Base-by-base conservation (phyloP, 2,329 filamentous ascomycete genomes). In the Penicillium sp. region DNA sequence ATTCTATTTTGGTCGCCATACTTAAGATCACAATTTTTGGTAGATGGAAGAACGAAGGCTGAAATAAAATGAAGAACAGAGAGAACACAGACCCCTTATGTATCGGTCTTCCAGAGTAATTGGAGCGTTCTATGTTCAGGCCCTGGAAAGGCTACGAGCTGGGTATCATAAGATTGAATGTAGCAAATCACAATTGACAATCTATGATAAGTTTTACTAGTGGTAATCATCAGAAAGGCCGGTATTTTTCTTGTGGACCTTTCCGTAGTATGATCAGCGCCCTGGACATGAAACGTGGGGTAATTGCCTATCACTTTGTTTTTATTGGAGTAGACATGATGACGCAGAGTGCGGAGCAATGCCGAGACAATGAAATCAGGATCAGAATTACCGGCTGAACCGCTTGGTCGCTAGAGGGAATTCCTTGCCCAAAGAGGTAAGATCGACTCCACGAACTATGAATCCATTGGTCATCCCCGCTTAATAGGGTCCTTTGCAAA, bases 261-360 rank as follows among this genome's bases (percentile, higher is more conserved):
- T 47, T 21, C 16, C 16, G 23, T 42, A 11, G 33, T 26, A 26
- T 27, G 48, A 50, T 50, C 48, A 6, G 33, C 33, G 25, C 42
- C 21, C 27, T 33, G 21, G 26, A 21, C 48, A 42, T 52, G 44
- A 27, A 50, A 54, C 11, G 43, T 13, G 31, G 33, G 42, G 43
- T 50, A 25, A 39, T 37, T 53, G 45, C 48, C 55, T 54, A 58
- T 56, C 55, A 48, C 27, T 3, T n/a, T 26, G 13, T 23, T 54
- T 25, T 60, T 5, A 60, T 60, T 60, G 49, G 58, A 26, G 29
- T n/a, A 8, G 23, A 19, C 11, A 31, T 39, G 39, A 53, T 52
- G 27, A 51, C 33, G 45, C 25, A 52, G 9, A 21, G 26, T 37
- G 50, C 44, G 42, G 47, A 23, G 46, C 46, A 39, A 35, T 21